phyloP scores from a whole-genome alignment of 495 filamentous ascomycete genomes.

The Cercophora sp. region DNA sequence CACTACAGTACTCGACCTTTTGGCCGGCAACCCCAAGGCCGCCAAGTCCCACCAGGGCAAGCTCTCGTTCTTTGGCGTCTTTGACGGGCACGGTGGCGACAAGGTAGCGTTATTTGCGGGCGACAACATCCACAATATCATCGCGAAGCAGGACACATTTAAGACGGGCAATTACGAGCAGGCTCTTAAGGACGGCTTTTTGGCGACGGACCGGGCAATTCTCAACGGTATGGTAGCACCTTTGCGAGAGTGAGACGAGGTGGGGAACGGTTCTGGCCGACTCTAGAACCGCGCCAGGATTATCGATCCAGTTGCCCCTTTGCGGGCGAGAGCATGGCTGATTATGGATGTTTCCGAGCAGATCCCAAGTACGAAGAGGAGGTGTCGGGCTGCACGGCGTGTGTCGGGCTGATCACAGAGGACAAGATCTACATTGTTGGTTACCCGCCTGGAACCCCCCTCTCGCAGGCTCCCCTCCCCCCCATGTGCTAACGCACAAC shows the following conservation, averaged over 20 bases:
- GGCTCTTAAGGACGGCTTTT: constrained; percentile 93
- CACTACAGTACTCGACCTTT: constrained; percentile 80
- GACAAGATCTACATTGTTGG: constrained; percentile 90
- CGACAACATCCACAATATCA: constrained; percentile 87
- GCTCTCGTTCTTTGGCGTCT: constrained; percentile 95
- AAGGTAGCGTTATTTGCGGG: constrained; percentile 92
- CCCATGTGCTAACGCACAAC: constrained; percentile 6
- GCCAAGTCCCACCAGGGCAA: constrained; percentile 63
- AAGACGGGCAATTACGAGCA: constrained; percentile 88
- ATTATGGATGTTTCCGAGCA: constrained; percentile 36
- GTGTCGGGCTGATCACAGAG: constrained; percentile 79
- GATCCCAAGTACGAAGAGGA: constrained; percentile 96
- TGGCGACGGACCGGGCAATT: constrained; percentile 94
- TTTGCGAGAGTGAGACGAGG: too few relatives aligned
- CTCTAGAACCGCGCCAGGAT: too few relatives aligned
- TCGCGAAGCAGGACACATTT: constrained; percentile 91
- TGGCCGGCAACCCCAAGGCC: constrained; percentile 56
- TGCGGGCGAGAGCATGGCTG: constrained; percentile 15
- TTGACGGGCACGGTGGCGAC: constrained; percentile 95
- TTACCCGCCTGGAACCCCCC: constrained; percentile 8
- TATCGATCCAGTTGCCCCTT: constrained; percentile 2
- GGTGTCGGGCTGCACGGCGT: constrained; percentile 95
- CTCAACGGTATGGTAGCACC: constrained; percentile 70
- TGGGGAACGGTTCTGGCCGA: too few relatives aligned
- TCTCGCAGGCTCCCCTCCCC: constrained; percentile 1